Conservation (phyloP, 2,329 filamentous ascomycete genomes). For the Whalleya microplaca region DNA sequence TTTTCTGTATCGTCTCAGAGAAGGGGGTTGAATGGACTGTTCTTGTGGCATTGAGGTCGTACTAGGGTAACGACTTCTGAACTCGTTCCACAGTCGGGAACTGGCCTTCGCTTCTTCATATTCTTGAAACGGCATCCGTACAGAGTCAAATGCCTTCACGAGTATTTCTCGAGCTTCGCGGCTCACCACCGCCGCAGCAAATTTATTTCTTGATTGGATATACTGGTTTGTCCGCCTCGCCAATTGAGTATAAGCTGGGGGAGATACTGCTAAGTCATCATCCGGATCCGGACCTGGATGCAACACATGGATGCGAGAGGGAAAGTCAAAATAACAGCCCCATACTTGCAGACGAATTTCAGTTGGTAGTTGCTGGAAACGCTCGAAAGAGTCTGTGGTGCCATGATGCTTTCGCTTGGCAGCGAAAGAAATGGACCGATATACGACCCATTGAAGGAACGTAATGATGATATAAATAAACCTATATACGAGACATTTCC, state of each 20-base stretch:
- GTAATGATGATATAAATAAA: no score
- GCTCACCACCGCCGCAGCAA: slow-evolving; percentile 15
- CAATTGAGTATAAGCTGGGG: slow-evolving; percentile 16
- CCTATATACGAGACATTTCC: no score
- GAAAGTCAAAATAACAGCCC: slow-evolving; percentile 19
- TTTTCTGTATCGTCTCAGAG: no score
- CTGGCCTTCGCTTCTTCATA: slow-evolving; percentile 2
- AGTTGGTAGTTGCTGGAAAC: slow-evolving; percentile 14
- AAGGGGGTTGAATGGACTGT: background rate
- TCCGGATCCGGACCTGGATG: slow-evolving; percentile 5
- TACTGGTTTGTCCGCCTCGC: slow-evolving; percentile 13
- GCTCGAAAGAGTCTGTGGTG: slow-evolving; percentile 5
- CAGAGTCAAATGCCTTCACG: slow-evolving; percentile 14
- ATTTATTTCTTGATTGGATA: slow-evolving; percentile 6
- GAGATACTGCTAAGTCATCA: background rate
- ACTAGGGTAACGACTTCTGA: background rate
- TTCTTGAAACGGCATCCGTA: slow-evolving; percentile 17
- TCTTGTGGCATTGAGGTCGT: slow-evolving; percentile 8
- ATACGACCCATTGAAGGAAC: no score
- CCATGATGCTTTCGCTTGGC: no score
- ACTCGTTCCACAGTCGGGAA: background rate
- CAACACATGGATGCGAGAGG: slow-evolving; percentile 19
- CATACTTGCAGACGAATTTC: slow-evolving; percentile 23
- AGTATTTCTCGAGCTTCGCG: slow-evolving; percentile 14
- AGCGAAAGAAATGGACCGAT: no score